phyloP scores from a whole-genome alignment of 176 grass and related monocot genomes.

The Luzula sylvatica region DNA sequence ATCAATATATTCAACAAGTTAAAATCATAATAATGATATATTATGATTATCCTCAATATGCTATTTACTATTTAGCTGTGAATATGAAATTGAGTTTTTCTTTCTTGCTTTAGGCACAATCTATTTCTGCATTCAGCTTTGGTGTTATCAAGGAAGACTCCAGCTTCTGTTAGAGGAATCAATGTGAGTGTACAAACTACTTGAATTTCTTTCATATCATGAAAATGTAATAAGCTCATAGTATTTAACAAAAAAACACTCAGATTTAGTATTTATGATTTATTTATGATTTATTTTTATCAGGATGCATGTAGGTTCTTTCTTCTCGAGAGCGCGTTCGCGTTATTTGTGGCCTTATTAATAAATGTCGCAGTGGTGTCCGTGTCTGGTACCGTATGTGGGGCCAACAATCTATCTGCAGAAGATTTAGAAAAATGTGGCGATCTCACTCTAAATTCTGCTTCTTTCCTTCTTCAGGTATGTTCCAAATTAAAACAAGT shows the following conservation, averaged over 20 bases:
- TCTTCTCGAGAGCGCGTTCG: slow-evolving; percentile 68
- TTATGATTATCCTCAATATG: no score
- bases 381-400: slow-evolving; percentile 62
- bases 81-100: neutral
- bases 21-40: neutral
- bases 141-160: slow-evolving; percentile 77
- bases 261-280: neutral
- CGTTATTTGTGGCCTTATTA: slow-evolving; percentile 70
- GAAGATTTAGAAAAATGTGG: slow-evolving; percentile 36
- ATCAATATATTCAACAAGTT: neutral
- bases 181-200: slow-evolving; percentile 56
- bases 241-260: neutral
- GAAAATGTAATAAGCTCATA: no score
- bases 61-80: neutral
- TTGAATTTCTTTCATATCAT: no score
- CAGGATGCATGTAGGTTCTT: slow-evolving; percentile 80
- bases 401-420: slow-evolving; percentile 20
- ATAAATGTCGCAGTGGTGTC: slow-evolving; percentile 76
- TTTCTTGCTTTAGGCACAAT: slow-evolving; percentile 63
- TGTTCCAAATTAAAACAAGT: neutral
- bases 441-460: slow-evolving; percentile 48
- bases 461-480: slow-evolving; percentile 83
- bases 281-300: neutral
- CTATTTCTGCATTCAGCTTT: slow-evolving; percentile 88
- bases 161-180: slow-evolving; percentile 59